Conservation (phyloP, 1,284 basidiomycete genomes). For the Mrakiaceae sp. region DNA sequence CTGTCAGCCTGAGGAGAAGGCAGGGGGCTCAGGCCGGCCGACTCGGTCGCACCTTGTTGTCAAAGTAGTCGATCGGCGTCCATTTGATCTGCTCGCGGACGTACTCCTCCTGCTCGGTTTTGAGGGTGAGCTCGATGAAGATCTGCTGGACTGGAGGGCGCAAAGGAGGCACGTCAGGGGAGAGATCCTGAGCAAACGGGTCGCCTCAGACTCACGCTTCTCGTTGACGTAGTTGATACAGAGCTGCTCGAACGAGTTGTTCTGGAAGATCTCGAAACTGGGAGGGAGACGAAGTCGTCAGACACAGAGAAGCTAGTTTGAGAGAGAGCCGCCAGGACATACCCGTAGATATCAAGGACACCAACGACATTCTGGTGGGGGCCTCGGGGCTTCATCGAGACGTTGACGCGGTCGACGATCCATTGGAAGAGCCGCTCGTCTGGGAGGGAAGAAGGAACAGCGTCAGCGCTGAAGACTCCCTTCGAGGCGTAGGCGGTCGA, state of each 20-base stretch:
- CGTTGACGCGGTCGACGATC: conserved; percentile 94
- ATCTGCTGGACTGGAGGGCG: conserved; percentile 63
- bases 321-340: conserved; percentile 15
- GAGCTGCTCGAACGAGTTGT: conserved; percentile 72
- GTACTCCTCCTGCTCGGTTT: conserved; percentile 99
- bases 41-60: conserved; percentile 50
- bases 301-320: not conserved
- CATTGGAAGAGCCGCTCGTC: conserved; percentile 69
- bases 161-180: too few species aligned
- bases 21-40: conserved; percentile 18
- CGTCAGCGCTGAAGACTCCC: not conserved
- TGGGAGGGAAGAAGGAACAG: not conserved
- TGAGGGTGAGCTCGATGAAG: conserved; percentile 96
- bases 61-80: conserved; percentile 97
- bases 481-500: not conserved
- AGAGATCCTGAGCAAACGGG: too few species aligned
- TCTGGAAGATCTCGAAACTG: conserved; percentile 91
- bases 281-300: conserved; percentile 19
- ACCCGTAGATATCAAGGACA: conserved; percentile 87
- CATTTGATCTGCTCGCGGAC: conserved; percentile 97
- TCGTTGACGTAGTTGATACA: conserved; percentile 99
- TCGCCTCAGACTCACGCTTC: conserved; percentile 42
- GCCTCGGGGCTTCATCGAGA: conserved; percentile 82
- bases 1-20: conserved; percentile 32
- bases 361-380: conserved; percentile 79